Percentiles rank a stretch among this genome's conserved stretches.
These are phyloP conservation scores for Solanum clarkiae DNA, from an alignment of 257 asterid species.

Conservation along the genomic window DNA sequence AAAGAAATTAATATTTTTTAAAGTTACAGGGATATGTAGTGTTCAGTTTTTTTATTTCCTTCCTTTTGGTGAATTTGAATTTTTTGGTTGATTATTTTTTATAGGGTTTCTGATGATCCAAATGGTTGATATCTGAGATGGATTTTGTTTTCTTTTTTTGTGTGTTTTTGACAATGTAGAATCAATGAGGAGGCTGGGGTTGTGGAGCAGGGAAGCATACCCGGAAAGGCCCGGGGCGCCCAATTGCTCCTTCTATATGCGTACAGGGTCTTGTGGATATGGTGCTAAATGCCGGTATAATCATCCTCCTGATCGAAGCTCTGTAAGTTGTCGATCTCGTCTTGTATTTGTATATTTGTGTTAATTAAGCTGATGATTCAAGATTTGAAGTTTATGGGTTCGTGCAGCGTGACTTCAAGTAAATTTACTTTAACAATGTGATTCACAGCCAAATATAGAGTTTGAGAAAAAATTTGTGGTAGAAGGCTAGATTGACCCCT, in stretches of 20 bases:
- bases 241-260: slow-evolving; percentile 62
- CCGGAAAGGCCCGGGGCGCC: slow-evolving; percentile 67
- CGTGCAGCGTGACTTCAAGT: too few relatives aligned
- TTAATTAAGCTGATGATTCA: neutral
- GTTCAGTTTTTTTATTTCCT: neutral
- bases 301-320: slow-evolving; percentile 68
- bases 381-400: neutral
- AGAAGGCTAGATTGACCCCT: neutral
- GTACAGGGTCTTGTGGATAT: slow-evolving; percentile 77
- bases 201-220: slow-evolving; percentile 46
- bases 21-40: neutral
- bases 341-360: neutral
- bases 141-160: neutral
- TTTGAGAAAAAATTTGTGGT: neutral
- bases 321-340: slow-evolving; percentile 25
- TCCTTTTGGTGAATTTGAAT: neutral
- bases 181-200: slow-evolving; percentile 40
- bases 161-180: slow-evolving; percentile 24
- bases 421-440: neutral
- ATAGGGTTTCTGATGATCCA: slow-evolving; percentile 1
- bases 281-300: slow-evolving; percentile 77
- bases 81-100: slow-evolving; percentile 8
- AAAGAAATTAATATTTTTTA: neutral
- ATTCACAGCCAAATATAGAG: neutral
- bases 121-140: neutral